phyloP scores from a whole-genome alignment of 768 basidiomycete genomes.

The Crassisporium funariophilum region DNA sequence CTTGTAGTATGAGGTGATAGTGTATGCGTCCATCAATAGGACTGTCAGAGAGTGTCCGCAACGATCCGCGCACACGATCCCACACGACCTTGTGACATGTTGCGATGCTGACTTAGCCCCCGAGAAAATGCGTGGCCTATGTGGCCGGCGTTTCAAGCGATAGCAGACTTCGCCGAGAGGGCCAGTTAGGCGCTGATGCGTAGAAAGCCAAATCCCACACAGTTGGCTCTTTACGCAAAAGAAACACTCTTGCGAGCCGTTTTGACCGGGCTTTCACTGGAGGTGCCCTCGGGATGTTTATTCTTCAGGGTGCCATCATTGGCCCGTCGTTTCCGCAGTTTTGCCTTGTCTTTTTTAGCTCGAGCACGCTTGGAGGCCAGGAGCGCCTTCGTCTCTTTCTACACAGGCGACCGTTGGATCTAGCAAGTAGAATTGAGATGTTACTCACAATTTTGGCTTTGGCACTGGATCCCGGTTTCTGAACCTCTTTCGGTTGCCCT shows the following conservation, averaged over 20 bases:
- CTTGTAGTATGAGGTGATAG: too few species aligned
- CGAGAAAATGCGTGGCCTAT: too few species aligned
- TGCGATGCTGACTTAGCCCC: too few species aligned
- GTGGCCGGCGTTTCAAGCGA: too few species aligned
- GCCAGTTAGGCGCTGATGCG: conserved; percentile 7
- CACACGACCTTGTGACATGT: too few species aligned
- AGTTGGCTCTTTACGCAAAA: conserved; percentile 8
- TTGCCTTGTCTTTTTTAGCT: conserved; percentile 42
- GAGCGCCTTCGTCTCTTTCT: conserved; percentile 46
- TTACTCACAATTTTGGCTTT: conserved; percentile 41
- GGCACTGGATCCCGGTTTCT: conserved; percentile 28
- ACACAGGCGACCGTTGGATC: conserved; percentile 4
- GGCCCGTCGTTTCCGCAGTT: conserved; percentile 25
- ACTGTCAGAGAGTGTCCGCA: too few species aligned
- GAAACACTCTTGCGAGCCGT: conserved; percentile 13
- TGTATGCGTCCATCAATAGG: too few species aligned
- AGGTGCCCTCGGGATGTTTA: background rate
- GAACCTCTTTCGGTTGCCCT: conserved; percentile 27
- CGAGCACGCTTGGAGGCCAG: conserved; percentile 38
- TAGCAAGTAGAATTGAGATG: background rate
- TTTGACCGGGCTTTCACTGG: conserved; percentile 5
- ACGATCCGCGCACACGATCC: too few species aligned
- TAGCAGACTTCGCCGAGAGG: conserved; percentile 6
- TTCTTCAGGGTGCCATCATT: background rate
- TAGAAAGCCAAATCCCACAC: background rate